Evolutionary conservation across 495 filamentous ascomycete species (phyloP), one percentile per base, ranked within the genome.

Genomic region (Filosporella fistucella): DNA sequence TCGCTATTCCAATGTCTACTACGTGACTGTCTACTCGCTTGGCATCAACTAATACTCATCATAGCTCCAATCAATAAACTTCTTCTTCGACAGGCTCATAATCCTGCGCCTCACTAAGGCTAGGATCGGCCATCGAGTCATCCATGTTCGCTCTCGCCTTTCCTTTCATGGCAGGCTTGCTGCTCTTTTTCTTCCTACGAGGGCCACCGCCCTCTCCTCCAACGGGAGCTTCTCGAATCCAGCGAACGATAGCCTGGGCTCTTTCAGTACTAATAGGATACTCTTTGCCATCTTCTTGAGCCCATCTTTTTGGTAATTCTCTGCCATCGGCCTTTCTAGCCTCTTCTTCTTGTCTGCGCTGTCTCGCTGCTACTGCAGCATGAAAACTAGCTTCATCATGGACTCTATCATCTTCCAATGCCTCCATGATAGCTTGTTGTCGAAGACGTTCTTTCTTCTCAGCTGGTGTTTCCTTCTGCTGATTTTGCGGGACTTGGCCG

Each of bases 261-360:
- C 86, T 71, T 43, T 86, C 84, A 6, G 82, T 86, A 4, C 73
- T 69, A 52, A 86, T 79, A 0, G 80, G 77, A 59, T 85, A 85
- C 49, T 88, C 84, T 58, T 74, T 77, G 4, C 74, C 79, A 48
- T 82, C 79, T 32, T 80, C 78, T 41, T 78, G 72, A 10, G 80
- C 77, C 81, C 82, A 83, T 5, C 80, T 61, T 49, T 82, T 82
- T 10, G 74, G 74, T 37, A 61, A 44, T 38, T 61, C 53, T 43
- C 49, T 47, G 37, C 60, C 50, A 40, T 64, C 58, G 12, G 61
- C 62, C 16, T 61, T 57, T 17, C 68, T 55, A 44, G 71, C 70
- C 50, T 77, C 68, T 51, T 71, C 68, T 53, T 74, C 65, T 11
- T 73, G 72, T 21, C 78, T 59, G n/a, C 71, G 62, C 55, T 84